A percentile compares a stretch with the other conserved stretches of the same genome.
Evolutionary conservation across 179 eudicot genomes (phyloP).

Genomic region (Beta lomatogona): DNA sequence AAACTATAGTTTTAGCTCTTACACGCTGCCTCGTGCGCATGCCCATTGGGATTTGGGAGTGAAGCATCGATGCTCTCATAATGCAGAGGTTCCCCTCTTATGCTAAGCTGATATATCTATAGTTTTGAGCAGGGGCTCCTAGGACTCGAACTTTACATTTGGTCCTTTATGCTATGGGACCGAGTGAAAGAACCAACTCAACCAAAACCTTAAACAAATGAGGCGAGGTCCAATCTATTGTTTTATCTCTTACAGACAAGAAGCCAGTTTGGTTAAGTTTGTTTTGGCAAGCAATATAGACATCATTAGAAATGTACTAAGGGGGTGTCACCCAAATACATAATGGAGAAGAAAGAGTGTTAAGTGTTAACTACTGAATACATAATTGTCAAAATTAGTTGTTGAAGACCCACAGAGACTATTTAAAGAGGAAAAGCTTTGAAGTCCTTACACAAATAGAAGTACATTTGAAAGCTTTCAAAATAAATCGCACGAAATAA

Average conservation of each 20-base stretch:
- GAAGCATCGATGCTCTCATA: background rate
- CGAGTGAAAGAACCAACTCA: background rate
- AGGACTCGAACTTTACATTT: background rate
- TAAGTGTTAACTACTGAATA: too few relatives aligned
- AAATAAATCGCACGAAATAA: too few relatives aligned
- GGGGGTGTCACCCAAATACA: too few relatives aligned
- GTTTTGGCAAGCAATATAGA: background rate
- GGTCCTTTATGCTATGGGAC: background rate
- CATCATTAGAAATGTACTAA: too few relatives aligned
- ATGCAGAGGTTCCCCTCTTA: background rate
- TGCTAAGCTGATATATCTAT: background rate
- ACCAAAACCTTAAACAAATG: background rate
- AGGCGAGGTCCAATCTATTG: background rate
- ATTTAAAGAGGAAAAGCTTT: too few relatives aligned
- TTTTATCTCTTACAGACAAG: background rate
- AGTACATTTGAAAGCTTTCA: too few relatives aligned
- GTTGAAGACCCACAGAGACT: too few relatives aligned
- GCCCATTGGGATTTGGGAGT: background rate
- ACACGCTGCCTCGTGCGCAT: background rate
- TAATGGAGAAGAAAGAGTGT: too few relatives aligned
- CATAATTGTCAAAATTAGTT: too few relatives aligned
- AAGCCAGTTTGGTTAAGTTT: background rate
- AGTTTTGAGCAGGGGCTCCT: background rate
- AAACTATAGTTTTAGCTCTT: background rate
- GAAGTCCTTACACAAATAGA: too few relatives aligned